Conservation (phyloP, 2,329 filamentous ascomycete genomes). For the Diaporthe sp. region DNA sequence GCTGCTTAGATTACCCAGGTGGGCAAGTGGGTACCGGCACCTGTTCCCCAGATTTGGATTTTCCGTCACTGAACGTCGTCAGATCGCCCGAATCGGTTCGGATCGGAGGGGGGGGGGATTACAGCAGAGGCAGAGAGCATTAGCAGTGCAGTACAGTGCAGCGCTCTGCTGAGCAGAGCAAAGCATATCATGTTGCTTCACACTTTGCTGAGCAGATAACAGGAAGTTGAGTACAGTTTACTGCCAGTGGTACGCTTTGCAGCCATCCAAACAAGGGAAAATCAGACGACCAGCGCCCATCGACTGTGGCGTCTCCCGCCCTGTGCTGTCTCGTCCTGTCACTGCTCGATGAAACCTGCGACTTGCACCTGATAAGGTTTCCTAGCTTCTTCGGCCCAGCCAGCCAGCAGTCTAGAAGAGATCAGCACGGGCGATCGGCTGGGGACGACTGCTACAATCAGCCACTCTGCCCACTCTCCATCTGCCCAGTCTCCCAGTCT, state of each 20-base stretch:
- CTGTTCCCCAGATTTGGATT: slow-evolving; percentile 40
- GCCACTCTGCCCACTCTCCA: slow-evolving; percentile 10
- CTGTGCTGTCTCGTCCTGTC: slow-evolving; percentile 22
- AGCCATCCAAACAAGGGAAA: background rate
- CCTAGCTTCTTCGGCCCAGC: slow-evolving; percentile 7
- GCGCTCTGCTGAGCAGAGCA: background rate
- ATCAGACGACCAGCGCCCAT: slow-evolving; percentile 26
- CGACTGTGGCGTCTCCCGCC: slow-evolving; percentile 20
- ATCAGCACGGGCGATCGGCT: slow-evolving; percentile 24
- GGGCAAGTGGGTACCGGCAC: slow-evolving; percentile 37
- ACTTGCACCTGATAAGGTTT: slow-evolving; percentile 12
- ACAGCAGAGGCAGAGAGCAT: background rate
- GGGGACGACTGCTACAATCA: slow-evolving; percentile 22
- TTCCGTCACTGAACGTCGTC: slow-evolving; percentile 43
- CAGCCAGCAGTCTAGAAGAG: slow-evolving; percentile 1
- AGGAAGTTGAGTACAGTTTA: background rate
- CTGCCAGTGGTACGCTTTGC: background rate
- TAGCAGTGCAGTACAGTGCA: background rate
- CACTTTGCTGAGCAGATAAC: background rate
- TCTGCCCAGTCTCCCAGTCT: background rate
- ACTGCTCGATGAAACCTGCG: slow-evolving; percentile 31
- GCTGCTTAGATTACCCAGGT: slow-evolving; percentile 11
- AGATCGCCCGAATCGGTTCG: slow-evolving; percentile 47
- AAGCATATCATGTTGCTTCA: background rate
- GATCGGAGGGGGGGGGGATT: slow-evolving; percentile 9